These are phyloP conservation scores for Pelargonium cotyledonis DNA, from an alignment of 441 rosid species.

Conservation along the genomic window DNA sequence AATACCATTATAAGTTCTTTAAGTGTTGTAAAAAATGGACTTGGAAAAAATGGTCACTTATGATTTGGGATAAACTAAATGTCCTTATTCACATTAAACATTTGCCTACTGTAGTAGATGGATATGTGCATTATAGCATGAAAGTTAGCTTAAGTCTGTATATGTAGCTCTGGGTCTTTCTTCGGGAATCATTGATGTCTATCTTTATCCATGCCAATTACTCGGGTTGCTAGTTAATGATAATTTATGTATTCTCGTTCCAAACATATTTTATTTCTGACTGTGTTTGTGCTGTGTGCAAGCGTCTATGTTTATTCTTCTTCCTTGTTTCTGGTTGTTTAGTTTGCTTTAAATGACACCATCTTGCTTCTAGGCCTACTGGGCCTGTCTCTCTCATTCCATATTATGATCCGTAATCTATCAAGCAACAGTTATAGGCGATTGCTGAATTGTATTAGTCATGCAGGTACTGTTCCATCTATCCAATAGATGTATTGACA, in stretches of 20 bases:
- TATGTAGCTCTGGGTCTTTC: neutral
- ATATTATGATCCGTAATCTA: neutral
- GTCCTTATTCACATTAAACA: neutral
- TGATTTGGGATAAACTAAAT: neutral
- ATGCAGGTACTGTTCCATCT: conserved; percentile 37
- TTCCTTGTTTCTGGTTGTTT: neutral
- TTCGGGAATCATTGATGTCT: neutral
- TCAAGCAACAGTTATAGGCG: neutral
- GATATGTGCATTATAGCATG: neutral
- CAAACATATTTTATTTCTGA: neutral
- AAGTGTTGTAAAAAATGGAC: neutral
- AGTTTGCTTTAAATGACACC: neutral
- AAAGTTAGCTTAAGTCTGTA: neutral
- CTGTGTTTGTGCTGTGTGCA: too few species aligned
- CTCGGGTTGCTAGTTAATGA: neutral
- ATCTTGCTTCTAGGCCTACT: neutral
- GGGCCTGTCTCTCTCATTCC: neutral
- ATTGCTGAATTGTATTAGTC: conserved; percentile 13
- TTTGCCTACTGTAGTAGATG: neutral
- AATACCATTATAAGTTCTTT: neutral
- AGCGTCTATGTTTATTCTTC: neutral
- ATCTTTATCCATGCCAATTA: neutral
- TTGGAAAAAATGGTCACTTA: neutral
- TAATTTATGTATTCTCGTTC: neutral
- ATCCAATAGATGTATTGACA: conserved; percentile 21